Base-by-base conservation (phyloP, 148 eudicot genomes). In the Vaccinium myrtillus region DNA sequence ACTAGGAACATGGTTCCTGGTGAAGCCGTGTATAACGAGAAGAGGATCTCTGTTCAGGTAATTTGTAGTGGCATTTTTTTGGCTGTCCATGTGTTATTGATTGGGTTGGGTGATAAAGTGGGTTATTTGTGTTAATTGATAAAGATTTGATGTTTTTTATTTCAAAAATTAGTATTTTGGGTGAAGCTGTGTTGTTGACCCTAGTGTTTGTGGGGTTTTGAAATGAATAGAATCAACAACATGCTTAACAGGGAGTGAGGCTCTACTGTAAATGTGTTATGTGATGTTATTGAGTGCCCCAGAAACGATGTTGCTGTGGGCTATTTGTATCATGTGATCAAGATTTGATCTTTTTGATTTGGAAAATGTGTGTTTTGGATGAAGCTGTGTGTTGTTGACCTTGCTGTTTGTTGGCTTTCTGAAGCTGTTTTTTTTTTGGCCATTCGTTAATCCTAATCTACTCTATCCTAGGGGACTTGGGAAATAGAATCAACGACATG, bases 1-100 rank as follows among this genome's bases (percentile, higher is more conserved):
- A 95, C 99, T 0, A 95, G 90, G 91, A 97, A 97, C 56, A 73
- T 96, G 99, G 98, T 95, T 10, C 94, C 99, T 84, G 99, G 99
- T 4, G 99, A 93, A 79, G 90, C 99, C 78, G 99, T 96, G 32
- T 96, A 96, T 77, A 95, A 92, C 71, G 99, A 95, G 90, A 96
- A 96, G 89, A 90, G 99, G 59, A 84, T 95, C 48, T 91, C 98
- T 81, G 94, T 94, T 84, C 98, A 95, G 99, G 99, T 96, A 19
- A 8, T 14, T 58, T 76, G 27, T 1, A 1, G 16, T 10, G 4
- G 25, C 14, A 2, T 25, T 10, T 67, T 23, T 65, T 3, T 11
- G 6, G 6, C 15, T 4, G 59, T 15, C 1, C 1, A 3, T 55
- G 19, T 58, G 6, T 12, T n/a, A 2, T 61, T 6, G 67, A 61